Base-by-base conservation (phyloP, 1,284 basidiomycete genomes). In the Naganishia cerealis region DNA sequence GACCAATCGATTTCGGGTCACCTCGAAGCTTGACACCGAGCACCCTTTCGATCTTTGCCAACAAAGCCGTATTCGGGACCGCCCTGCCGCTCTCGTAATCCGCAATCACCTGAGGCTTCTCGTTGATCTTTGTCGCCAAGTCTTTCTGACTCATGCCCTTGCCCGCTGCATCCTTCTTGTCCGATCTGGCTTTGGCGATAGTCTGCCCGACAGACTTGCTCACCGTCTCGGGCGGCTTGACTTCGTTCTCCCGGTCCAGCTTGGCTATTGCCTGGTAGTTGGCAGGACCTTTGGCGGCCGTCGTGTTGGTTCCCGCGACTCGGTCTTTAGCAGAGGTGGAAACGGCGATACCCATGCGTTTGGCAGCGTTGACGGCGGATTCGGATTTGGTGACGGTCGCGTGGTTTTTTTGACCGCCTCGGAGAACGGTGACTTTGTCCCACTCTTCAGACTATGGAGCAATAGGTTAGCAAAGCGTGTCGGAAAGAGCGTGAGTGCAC, bases 251-350 rank as follows among this genome's bases (percentile, higher is more conserved):
- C 67, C 91, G 87, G 81, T 94, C 94, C 55, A 96, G 88, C 79
- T 94, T 94, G 43, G 91, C 93, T 78, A 95, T 94, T 70, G 87
- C 87, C 80, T 93, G 91, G 82, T 96, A 92, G 82, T 97, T 93
- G 71, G 91, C 90, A 54, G 63, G 63, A 90, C 91, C 91, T 70
- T 16, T 53, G 9, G 39, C 61, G 61, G 50, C 39, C 36, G 61
- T 33, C 12, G 61, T 63, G 61, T 63, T 63, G 40, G 46, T 43
- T 26, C 63, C 54, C 10, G 24, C 63, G 56, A 66, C 54, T 26
- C 54, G 53, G 33, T 66, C 63, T 36, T 72, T 72, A 57, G 73
- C 69, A 15, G 67, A 59, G 8, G 72, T 72, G 18, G 66, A 70
- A 24, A 67, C 55, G 48, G 74, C 70, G 57, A 75, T 67, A 53